Evolutionary conservation across 176 grass and related monocot species (phyloP).

Genomic region (Saccharum spontaneum): DNA sequence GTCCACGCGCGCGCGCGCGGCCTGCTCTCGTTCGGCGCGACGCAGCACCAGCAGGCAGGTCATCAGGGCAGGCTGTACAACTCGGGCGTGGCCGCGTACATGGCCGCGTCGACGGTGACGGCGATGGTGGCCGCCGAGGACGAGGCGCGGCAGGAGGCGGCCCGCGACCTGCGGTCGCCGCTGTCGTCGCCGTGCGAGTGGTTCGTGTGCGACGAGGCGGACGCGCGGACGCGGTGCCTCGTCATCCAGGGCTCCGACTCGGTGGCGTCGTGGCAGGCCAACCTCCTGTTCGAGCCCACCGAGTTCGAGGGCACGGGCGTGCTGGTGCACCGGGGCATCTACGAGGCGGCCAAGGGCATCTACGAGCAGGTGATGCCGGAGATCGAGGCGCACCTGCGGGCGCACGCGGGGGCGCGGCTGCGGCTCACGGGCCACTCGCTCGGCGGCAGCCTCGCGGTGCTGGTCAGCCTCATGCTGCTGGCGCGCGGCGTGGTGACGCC

Average conservation of each 20-base stretch:
- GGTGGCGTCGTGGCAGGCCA: slow-evolving; percentile 93
- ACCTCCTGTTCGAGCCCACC: slow-evolving; percentile 96
- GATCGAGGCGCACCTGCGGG: slow-evolving; percentile 51
- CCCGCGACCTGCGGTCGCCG: slow-evolving; percentile 83
- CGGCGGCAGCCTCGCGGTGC: slow-evolving; percentile 87
- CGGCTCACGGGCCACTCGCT: slow-evolving; percentile 94
- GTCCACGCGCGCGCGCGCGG: slow-evolving; percentile 65
- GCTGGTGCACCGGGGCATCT: slow-evolving; percentile 93
- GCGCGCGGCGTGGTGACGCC: slow-evolving; percentile 48
- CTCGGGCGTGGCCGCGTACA: slow-evolving; percentile 76
- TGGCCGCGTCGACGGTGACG: slow-evolving; percentile 90
- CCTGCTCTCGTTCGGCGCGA: slow-evolving; percentile 50
- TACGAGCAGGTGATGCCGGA: slow-evolving; percentile 81
- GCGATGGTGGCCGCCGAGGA: slow-evolving; percentile 95
- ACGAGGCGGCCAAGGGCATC: slow-evolving; percentile 97
- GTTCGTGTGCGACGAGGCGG: slow-evolving; percentile 87
- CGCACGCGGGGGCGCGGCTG: slow-evolving; percentile 43
- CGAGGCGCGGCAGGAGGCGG: slow-evolving; percentile 75
- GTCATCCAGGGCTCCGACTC: slow-evolving; percentile 98
- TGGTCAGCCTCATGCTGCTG: slow-evolving; percentile 88
- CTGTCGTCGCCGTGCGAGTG: slow-evolving; percentile 93
- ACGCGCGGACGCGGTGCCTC: slow-evolving; percentile 68
- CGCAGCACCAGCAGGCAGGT: not conserved
- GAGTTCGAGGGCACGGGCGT: slow-evolving; percentile 74
- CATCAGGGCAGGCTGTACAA: slow-evolving; percentile 47